Conservation (phyloP, 2,329 filamentous ascomycete genomes). For the Nemania sp. region DNA sequence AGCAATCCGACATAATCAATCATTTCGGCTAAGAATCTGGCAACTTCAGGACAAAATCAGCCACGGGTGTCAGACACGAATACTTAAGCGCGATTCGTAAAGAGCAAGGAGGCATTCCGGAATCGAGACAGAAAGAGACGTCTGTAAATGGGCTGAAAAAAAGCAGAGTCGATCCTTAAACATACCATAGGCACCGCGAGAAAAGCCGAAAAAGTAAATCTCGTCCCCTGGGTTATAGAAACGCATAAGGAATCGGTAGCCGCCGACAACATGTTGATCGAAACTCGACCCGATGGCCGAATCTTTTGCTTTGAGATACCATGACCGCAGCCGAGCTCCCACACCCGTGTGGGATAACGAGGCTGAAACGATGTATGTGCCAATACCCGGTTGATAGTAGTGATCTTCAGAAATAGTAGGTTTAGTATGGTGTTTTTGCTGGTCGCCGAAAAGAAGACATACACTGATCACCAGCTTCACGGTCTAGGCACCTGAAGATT, state of each 20-base stretch:
- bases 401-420: conserved; percentile 45
- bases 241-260: conserved; percentile 78
- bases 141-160: neutral
- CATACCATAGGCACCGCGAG: conserved; percentile 64
- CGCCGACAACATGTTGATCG: conserved; percentile 80
- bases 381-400: conserved; percentile 71
- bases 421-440: conserved; percentile 5
- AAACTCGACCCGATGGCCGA: conserved; percentile 80
- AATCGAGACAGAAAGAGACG: neutral
- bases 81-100: too few relatives aligned
- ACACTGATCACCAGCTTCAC: conserved; percentile 63
- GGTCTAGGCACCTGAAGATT: conserved; percentile 70
- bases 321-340: conserved; percentile 62
- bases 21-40: conserved; percentile 80
- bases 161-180: neutral
- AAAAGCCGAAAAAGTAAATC: conserved; percentile 76
- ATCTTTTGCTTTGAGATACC: conserved; percentile 75
- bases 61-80: neutral
- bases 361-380: conserved; percentile 69
- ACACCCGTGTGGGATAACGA: conserved; percentile 61
- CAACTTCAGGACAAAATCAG: conserved; percentile 48
- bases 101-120: too few relatives aligned
- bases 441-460: conserved; percentile 28
- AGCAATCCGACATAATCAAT: conserved; percentile 80
- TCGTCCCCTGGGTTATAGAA: conserved; percentile 67